A percentile compares a stretch with the other conserved stretches of the same genome.
phyloP scores from a whole-genome alignment of 75 land plant genomes.

The Pinus taeda region DNA sequence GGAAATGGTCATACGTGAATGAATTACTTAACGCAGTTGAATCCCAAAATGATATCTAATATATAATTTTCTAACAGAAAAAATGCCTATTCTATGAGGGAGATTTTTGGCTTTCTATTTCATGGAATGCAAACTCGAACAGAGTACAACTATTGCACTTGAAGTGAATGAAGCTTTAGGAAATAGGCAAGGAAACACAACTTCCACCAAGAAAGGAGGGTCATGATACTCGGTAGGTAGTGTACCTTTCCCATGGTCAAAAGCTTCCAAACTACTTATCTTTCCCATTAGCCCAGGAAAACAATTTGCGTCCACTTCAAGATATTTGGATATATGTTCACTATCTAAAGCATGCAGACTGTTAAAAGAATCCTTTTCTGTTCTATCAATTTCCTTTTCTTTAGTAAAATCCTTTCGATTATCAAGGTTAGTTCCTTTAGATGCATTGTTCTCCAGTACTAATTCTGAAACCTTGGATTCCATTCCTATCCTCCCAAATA shows the following conservation, averaged over 20 bases:
- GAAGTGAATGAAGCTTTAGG: conserved; percentile 2
- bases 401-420: neutral
- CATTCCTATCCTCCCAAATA: neutral
- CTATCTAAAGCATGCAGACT: neutral
- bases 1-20: too few species aligned
- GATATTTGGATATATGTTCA: neutral
- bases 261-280: neutral
- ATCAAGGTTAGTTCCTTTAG: neutral
- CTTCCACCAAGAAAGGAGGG: neutral
- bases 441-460: neutral
- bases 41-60: too few species aligned
- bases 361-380: too few species aligned
- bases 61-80: too few species aligned
- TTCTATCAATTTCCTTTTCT: neutral
- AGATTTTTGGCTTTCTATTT: neutral
- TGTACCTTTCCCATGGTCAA: neutral
- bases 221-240: neutral
- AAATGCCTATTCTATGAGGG: too few species aligned
- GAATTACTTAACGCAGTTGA: too few species aligned
- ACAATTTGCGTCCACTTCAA: neutral
- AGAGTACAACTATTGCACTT: neutral
- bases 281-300: neutral
- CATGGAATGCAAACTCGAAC: neutral
- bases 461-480: neutral
- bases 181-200: neutral